These are phyloP conservation scores for Sphaerulina musiva DNA, from an alignment of 2,329 filamentous ascomycete genomes.

Conservation along the genomic window DNA sequence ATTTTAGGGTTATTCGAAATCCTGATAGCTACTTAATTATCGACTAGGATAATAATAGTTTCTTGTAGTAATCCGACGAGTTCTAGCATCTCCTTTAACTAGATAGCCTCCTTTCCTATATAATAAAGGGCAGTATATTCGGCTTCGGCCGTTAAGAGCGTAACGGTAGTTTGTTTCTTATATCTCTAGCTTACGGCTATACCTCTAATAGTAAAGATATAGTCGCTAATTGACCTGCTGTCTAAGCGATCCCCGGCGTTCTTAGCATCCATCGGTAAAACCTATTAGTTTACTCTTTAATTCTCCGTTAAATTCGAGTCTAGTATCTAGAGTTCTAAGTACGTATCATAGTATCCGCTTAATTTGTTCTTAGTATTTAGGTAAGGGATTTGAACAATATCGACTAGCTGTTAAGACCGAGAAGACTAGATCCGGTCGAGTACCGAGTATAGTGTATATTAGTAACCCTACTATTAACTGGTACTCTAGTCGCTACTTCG, in stretches of 20 bases:
- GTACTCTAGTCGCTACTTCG: background rate
- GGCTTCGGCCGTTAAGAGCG: background rate
- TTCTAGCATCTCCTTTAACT: background rate
- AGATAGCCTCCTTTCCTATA: background rate
- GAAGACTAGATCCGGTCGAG: background rate
- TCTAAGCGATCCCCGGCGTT: background rate
- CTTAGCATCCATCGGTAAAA: background rate
- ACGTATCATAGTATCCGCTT: background rate
- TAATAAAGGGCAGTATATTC: background rate
- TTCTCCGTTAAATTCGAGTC: background rate
- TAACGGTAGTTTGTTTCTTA: background rate
- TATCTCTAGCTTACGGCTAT: background rate
- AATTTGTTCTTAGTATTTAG: background rate
- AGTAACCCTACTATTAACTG: background rate
- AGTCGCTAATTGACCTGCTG: background rate
- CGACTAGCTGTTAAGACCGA: background rate
- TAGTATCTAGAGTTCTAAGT: background rate
- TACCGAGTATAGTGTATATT: background rate
- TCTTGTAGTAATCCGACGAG: background rate
- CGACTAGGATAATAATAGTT: background rate
- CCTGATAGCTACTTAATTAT: background rate
- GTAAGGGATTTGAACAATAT: background rate
- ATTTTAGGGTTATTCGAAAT: background rate
- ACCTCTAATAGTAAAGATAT: background rate
- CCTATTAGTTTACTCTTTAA: background rate